Percentiles rank a stretch among this genome's conserved stretches.
These are phyloP conservation scores for Ceratorhiza oryzae-sativae DNA, from an alignment of 1,284 basidiomycete genomes.

Conservation along the genomic window DNA sequence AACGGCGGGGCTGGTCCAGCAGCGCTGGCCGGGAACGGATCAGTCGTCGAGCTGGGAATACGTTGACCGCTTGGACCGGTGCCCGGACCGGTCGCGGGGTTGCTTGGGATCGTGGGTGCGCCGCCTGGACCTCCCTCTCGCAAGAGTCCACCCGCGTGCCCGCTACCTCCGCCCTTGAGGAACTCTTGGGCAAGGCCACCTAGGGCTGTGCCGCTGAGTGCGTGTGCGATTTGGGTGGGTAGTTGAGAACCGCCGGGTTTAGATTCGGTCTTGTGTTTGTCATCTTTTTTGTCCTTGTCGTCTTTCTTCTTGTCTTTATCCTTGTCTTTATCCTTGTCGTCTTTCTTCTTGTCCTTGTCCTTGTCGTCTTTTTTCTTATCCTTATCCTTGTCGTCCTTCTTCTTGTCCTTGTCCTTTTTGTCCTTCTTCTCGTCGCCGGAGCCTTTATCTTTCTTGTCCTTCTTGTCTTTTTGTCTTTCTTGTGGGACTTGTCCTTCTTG, in stretches of 20 bases:
- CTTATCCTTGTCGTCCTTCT: neutral
- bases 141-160: neutral
- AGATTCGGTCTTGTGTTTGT: slow-evolving; percentile 24
- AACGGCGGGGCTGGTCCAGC: slow-evolving; percentile 24
- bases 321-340: slow-evolving; percentile 1
- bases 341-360: neutral
- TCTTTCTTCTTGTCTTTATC: slow-evolving; percentile 9
- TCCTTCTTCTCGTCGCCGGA: slow-evolving; percentile 10
- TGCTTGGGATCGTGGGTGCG: slow-evolving; percentile 16
- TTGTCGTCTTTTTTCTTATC: slow-evolving; percentile 11
- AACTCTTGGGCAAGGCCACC: slow-evolving; percentile 35
- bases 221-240: slow-evolving; percentile 17
- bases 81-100: slow-evolving; percentile 19
- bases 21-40: slow-evolving; percentile 19
- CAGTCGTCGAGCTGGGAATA: slow-evolving; percentile 16
- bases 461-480: slow-evolving; percentile 19
- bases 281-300: slow-evolving; percentile 11
- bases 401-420: neutral
- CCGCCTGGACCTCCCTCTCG: neutral
- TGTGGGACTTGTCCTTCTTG: slow-evolving; percentile 30
- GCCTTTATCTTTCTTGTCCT: neutral
- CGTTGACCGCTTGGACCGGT: slow-evolving; percentile 33
- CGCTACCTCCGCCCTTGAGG: slow-evolving; percentile 6
- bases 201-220: slow-evolving; percentile 12
- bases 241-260: neutral